Conservation (phyloP, 306 rosid species). For the Citrullus colocynthis region DNA sequence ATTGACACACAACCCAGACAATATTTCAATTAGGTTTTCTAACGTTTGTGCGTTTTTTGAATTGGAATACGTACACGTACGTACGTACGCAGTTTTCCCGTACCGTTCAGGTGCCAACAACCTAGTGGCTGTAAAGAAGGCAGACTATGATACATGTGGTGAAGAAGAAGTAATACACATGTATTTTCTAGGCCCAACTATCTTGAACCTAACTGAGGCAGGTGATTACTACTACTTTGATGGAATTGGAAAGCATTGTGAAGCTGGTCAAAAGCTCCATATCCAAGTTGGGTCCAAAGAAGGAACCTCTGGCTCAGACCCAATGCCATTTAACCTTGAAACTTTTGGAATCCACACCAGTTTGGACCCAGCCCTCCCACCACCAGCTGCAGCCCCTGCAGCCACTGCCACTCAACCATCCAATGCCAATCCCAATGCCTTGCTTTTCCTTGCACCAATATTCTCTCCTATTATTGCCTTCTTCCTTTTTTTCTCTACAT, state of each 20-base stretch:
- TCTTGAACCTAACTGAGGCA: slow-evolving; percentile 12
- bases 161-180: slow-evolving; percentile 8
- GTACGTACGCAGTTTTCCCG: slow-evolving; percentile 26
- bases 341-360: not conserved
- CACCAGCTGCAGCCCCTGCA: not conserved
- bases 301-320: slow-evolving; percentile 14
- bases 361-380: not conserved
- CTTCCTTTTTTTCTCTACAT: not conserved
- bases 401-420: not conserved
- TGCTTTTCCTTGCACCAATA: not conserved
- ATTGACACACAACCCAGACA: too few relatives aligned
- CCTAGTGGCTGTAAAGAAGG: slow-evolving; percentile 23
- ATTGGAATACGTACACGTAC: too few relatives aligned
- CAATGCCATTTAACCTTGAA: slow-evolving; percentile 10
- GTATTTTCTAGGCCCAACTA: slow-evolving; percentile 31
- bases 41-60: too few relatives aligned
- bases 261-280: slow-evolving; percentile 51
- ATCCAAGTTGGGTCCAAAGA: slow-evolving; percentile 17
- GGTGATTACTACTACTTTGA: slow-evolving; percentile 46
- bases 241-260: slow-evolving; percentile 63
- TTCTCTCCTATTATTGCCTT: not conserved
- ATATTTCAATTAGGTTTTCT: too few relatives aligned
- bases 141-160: slow-evolving; percentile 28
- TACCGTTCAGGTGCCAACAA: slow-evolving; percentile 34
- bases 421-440: not conserved